phyloP scores from a whole-genome alignment of 106 monocot species.

The Phalaenopsis aphrodite region DNA sequence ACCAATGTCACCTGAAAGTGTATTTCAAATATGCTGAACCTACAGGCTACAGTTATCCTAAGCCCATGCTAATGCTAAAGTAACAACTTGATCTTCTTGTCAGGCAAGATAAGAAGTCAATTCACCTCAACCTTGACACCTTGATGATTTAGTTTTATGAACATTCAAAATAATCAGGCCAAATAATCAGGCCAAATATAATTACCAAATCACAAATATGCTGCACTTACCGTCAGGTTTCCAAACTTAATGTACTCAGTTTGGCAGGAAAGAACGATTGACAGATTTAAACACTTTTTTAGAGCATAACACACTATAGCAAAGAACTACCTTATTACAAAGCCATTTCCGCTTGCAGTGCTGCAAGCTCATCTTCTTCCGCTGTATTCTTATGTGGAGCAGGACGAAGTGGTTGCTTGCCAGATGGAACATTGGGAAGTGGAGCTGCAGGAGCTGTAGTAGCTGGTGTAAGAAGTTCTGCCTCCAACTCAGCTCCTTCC shows the following conservation, averaged over 20 bases:
- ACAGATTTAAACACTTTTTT: background rate
- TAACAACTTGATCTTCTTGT: too few species aligned
- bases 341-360: slow-evolving; percentile 73
- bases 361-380: slow-evolving; percentile 72
- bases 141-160: too few species aligned
- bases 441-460: slow-evolving; percentile 42
- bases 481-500: slow-evolving; percentile 57
- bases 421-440: slow-evolving; percentile 21
- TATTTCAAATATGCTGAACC: too few species aligned
- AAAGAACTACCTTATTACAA: slow-evolving; percentile 28
- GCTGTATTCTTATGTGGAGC: slow-evolving; percentile 39
- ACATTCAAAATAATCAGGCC: too few species aligned
- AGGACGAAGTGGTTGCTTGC: slow-evolving; percentile 25
- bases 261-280: background rate
- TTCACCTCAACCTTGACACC: too few species aligned
- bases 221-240: background rate
- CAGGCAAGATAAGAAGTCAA: too few species aligned
- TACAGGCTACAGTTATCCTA: too few species aligned
- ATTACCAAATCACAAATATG: too few species aligned
- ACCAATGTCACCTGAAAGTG: too few species aligned
- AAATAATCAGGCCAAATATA: too few species aligned
- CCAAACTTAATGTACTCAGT: background rate
- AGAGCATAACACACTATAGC: background rate
- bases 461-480: slow-evolving; percentile 54
- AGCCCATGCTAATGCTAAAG: too few species aligned